A percentile compares a stretch with the other conserved stretches of the same genome.
Conservation (phyloP, 1,139 yeast species). For the Magnusiomyces suaveolens region DNA sequence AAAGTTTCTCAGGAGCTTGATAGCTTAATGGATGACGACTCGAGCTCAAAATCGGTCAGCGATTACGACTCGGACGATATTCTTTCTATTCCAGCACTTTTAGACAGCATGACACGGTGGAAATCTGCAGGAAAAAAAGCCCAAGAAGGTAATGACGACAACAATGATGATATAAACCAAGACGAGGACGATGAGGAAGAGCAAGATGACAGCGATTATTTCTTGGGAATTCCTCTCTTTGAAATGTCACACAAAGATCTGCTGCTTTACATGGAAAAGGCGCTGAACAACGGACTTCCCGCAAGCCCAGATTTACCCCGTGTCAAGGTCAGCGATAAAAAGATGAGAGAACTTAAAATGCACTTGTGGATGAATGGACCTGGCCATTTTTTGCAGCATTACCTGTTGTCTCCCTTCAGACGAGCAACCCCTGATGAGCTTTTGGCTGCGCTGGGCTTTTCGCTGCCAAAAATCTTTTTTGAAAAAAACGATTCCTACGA, state of each 20-base stretch:
- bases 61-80: background rate
- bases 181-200: background rate
- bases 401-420: slow-evolving; percentile 48
- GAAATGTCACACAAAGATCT: slow-evolving; percentile 20
- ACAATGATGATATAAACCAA: background rate
- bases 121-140: background rate
- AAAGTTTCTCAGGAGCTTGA: background rate
- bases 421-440: slow-evolving; percentile 39
- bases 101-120: background rate
- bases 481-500: background rate
- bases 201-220: background rate
- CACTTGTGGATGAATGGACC: slow-evolving; percentile 56
- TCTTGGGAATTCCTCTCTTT: background rate
- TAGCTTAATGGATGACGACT: background rate
- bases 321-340: background rate
- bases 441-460: slow-evolving; percentile 33
- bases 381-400: slow-evolving; percentile 46
- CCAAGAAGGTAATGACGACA: background rate
- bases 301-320: background rate
- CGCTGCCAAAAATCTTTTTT: slow-evolving; percentile 25
- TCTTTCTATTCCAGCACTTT: background rate
- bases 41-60: background rate
- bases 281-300: slow-evolving; percentile 17
- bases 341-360: slow-evolving; percentile 39
- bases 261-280: slow-evolving; percentile 22